Percentiles rank a stretch among this genome's conserved stretches.
Conservation (phyloP, 1,284 basidiomycete species). For the Takashimella koratensis region DNA sequence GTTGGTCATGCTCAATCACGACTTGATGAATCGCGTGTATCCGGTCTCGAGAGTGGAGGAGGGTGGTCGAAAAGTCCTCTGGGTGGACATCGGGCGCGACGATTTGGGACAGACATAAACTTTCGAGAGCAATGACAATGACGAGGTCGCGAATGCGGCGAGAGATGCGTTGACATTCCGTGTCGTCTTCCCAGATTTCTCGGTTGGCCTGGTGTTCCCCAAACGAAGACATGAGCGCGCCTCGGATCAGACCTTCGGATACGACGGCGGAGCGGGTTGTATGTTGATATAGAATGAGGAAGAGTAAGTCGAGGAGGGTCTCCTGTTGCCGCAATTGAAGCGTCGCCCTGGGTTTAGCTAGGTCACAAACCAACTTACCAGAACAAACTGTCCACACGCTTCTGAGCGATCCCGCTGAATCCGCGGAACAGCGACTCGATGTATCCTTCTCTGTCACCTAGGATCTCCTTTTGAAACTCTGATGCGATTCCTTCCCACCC, state of each 20-base stretch:
- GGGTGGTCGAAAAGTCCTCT: constrained; percentile 20
- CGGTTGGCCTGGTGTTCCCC: constrained; percentile 38
- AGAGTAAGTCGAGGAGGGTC: constrained; percentile 36
- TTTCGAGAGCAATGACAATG: constrained; percentile 36
- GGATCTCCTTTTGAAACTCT: constrained; percentile 20
- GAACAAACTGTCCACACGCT: constrained; percentile 18
- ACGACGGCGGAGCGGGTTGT: constrained; percentile 31
- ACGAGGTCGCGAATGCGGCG: constrained; percentile 36
- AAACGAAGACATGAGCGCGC: constrained; percentile 34
- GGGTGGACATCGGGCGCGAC: constrained; percentile 23
- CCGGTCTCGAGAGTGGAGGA: constrained; percentile 27
- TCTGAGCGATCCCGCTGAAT: constrained; percentile 35
- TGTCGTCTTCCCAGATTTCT: constrained; percentile 37
- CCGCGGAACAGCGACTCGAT: constrained; percentile 38
- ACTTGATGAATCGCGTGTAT: constrained; percentile 34
- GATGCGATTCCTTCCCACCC: constrained; percentile 20
- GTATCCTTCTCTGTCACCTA: constrained; percentile 28
- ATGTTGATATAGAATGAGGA: constrained; percentile 34
- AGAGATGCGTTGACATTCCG: constrained; percentile 22
- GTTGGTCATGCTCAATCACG: constrained; percentile 28
- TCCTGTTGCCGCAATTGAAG: constrained; percentile 40
- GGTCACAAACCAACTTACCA: constrained; percentile 21
- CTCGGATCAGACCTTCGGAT: constrained; percentile 37
- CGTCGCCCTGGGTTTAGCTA: constrained; percentile 24
- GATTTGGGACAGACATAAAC: constrained; percentile 31